Evolutionary conservation across 108 stramenopile species (phyloP), one percentile per base, ranked within the genome.

Genomic region (Chaetoceros tenuissimus): DNA sequence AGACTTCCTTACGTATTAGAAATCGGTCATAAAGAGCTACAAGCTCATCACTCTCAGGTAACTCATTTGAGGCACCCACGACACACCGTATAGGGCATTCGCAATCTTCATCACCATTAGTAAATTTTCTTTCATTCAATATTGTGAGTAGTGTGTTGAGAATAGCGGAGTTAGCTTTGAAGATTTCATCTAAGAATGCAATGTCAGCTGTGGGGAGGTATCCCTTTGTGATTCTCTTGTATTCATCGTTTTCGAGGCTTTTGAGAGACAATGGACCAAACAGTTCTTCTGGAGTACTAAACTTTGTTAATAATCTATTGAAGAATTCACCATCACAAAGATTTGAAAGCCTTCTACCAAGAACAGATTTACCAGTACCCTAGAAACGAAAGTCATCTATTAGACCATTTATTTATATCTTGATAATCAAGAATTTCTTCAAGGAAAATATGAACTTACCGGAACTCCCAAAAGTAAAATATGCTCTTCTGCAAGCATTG

Each of bases 241-340:
- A 88, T 46, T 80, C 74, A 53, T 88, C 87, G 28, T 84, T 80
- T 53, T 82, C 81, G 13, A 88, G 66, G 20, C 76, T 70, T 20
- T 65, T 62, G 34, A 88, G 63, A 17, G 74, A 76, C 0, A 88
- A 48, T 1, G 87, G 83, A 2, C 82, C 72, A 61, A 76, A 80
- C 3, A 87, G 56, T 65, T 88, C 83, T 51, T 88, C 83, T 1
- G 83, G 87, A 8, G 83, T 84, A 16, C 83, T 88, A 57, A 88
- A 88, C 3, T 76, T 52, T 25, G 87, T 88, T 43, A 88, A 72
- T 0, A 84, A 62, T 23, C 82, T 51, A 53, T 88, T 80, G 55
- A 88, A 88, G 69, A 84, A 88, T 1, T 66, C 61, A 5, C 82
- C 80, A 8, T 75, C 77, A 60, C 77, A 82, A 1, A 87, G 55